Percentiles rank a stretch among this genome's conserved stretches.
These are phyloP conservation scores for Lachnum nothofagi DNA, from an alignment of 2,329 filamentous ascomycete genomes.

Conservation along the genomic window DNA sequence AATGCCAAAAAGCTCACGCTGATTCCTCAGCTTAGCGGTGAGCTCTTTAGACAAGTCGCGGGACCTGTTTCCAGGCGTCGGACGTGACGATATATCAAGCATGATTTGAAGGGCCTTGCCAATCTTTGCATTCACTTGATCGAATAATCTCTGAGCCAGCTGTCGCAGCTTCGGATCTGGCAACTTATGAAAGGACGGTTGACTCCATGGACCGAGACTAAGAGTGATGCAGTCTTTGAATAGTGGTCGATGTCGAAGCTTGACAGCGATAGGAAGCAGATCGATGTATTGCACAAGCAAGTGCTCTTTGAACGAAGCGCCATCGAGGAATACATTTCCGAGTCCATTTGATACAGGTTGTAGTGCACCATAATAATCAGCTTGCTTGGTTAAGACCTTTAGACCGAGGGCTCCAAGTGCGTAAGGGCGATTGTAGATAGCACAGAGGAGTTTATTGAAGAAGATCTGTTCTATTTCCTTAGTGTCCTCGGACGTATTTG, in stretches of 20 bases:
- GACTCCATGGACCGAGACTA: neutral
- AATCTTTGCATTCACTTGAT: neutral
- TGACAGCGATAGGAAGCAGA: neutral
- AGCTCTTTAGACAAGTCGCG: no score
- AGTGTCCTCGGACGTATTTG: no score
- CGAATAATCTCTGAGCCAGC: neutral
- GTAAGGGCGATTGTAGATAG: conserved; percentile 11
- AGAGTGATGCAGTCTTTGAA: conserved; percentile 4
- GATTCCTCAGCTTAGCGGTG: no score
- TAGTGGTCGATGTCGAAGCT: neutral
- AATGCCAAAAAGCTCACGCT: no score
- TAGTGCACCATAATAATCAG: conserved; percentile 5
- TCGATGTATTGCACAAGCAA: neutral
- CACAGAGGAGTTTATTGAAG: conserved; percentile 11
- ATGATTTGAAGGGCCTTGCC: neutral
- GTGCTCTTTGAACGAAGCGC: neutral
- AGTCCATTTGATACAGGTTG: neutral
- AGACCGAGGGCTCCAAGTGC: neutral
- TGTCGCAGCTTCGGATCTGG: neutral
- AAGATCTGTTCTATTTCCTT: neutral
- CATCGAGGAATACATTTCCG: neutral
- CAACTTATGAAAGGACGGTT: neutral
- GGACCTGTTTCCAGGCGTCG: no score
- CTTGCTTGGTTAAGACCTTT: neutral
- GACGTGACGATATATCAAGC: neutral